phyloP scores from a whole-genome alignment of 1,284 basidiomycete genomes.

The Agroathelia rolfsii region DNA sequence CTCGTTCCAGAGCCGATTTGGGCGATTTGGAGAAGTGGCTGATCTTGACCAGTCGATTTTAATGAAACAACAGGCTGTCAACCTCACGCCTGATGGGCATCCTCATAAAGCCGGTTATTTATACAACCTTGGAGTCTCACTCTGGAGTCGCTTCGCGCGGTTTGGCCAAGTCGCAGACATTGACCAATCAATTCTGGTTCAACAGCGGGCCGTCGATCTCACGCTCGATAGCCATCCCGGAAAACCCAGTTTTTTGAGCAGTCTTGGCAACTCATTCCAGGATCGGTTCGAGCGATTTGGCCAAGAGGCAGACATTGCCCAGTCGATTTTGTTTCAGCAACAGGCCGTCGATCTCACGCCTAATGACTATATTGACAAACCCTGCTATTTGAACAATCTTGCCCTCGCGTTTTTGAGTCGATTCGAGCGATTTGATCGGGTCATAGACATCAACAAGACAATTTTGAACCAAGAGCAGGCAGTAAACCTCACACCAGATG shows the following conservation, averaged over 20 bases:
- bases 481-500: slow-evolving; percentile 6
- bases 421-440: slow-evolving; percentile 8
- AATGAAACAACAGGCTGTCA: slow-evolving; percentile 11
- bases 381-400: slow-evolving; percentile 5
- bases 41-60: slow-evolving; percentile 19
- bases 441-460: slow-evolving; percentile 8
- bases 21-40: slow-evolving; percentile 2
- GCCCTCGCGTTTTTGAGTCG: slow-evolving; percentile 5
- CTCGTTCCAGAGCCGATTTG: slow-evolving; percentile 16
- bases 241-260: slow-evolving; percentile 10
- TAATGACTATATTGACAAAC: slow-evolving; percentile 1
- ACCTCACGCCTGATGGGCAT: slow-evolving; percentile 8
- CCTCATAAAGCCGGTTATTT: slow-evolving; percentile 6
- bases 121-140: slow-evolving; percentile 7
- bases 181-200: slow-evolving; percentile 6
- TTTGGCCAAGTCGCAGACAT: slow-evolving; percentile 8
- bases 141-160: slow-evolving; percentile 7
- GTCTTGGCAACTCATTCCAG: slow-evolving; percentile 15
- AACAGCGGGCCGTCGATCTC: slow-evolving; percentile 6
- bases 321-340: neutral
- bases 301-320: slow-evolving; percentile 15
- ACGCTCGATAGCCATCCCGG: slow-evolving; percentile 5
- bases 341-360: slow-evolving; percentile 5
- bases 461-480: slow-evolving; percentile 1
- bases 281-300: slow-evolving; percentile 9